Evolutionary conservation across 352 stramenopile genomes (phyloP).

Genomic region (Phytophthora kernoviae): DNA sequence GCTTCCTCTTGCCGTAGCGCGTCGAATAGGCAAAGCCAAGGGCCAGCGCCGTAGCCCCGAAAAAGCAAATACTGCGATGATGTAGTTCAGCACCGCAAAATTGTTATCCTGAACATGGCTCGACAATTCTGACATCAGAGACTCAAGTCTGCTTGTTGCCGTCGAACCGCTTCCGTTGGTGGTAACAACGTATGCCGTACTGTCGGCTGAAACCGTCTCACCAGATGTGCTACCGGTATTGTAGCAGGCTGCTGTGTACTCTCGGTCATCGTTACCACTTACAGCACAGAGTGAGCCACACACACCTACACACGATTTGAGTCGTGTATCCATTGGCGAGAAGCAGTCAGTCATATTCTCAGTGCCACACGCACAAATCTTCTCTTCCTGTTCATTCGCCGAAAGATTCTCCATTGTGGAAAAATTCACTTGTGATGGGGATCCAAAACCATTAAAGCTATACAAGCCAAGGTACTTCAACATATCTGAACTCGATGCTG

Average conservation of each 20-base stretch:
- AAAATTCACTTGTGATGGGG: conserved; percentile 73
- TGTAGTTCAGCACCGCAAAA: conserved; percentile 62
- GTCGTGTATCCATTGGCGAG: conserved; percentile 46
- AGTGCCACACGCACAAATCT: conserved; percentile 54
- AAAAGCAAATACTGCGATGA: conserved; percentile 56
- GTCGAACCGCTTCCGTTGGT: conserved; percentile 4
- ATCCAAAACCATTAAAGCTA: conserved; percentile 68
- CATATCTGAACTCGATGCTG: conserved; percentile 50
- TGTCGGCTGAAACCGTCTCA: conserved; percentile 15
- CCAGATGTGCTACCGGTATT: conserved; percentile 13
- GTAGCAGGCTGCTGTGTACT: conserved; percentile 50
- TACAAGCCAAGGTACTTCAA: conserved; percentile 67
- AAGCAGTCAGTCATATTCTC: conserved; percentile 48
- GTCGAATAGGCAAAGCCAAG: conserved; percentile 51
- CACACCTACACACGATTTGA: conserved; percentile 58
- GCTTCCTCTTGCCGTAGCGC: conserved; percentile 39
- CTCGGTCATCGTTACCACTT: conserved; percentile 33
- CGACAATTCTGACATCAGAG: conserved; percentile 47
- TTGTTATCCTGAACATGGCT: conserved; percentile 37
- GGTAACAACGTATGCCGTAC: conserved; percentile 2
- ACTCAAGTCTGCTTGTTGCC: conserved; percentile 36
- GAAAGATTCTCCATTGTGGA: conserved; percentile 62
- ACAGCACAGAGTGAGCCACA: conserved; percentile 69
- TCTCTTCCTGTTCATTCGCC: conserved; percentile 38
- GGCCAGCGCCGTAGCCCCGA: conserved; percentile 41